These are phyloP conservation scores for Oemleria cerasiformis DNA, from an alignment of 306 rosid species.

Conservation along the genomic window DNA sequence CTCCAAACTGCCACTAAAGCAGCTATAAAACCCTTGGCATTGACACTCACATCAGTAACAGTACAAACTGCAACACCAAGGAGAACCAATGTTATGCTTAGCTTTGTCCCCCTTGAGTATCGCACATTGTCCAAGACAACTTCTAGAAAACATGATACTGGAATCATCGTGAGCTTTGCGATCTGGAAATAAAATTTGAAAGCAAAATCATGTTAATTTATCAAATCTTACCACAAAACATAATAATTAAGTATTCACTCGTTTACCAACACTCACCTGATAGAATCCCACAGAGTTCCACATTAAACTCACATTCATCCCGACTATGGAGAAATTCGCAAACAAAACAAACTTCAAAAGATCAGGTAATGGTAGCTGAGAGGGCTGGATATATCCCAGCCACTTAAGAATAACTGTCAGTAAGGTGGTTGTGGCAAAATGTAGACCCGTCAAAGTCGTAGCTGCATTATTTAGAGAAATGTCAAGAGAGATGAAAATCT, in stretches of 20 bases:
- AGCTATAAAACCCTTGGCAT: slow-evolving; percentile 66
- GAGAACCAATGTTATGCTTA: slow-evolving; percentile 64
- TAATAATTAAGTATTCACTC: slow-evolving; percentile 10
- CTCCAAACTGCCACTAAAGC: slow-evolving; percentile 80
- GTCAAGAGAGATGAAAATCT: slow-evolving; percentile 23
- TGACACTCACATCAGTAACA: slow-evolving; percentile 77
- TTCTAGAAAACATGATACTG: slow-evolving; percentile 76
- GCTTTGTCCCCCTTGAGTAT: slow-evolving; percentile 76
- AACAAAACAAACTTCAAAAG: slow-evolving; percentile 66
- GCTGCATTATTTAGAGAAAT: slow-evolving; percentile 49
- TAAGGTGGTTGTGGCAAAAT: slow-evolving; percentile 68
- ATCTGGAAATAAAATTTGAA: slow-evolving; percentile 47
- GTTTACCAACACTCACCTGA: slow-evolving; percentile 48
- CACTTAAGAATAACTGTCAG: slow-evolving; percentile 50
- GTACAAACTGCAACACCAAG: slow-evolving; percentile 89
- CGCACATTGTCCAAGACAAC: slow-evolving; percentile 61
- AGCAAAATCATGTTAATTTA: slow-evolving; percentile 9
- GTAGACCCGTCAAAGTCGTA: slow-evolving; percentile 76
- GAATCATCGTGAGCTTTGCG: slow-evolving; percentile 86
- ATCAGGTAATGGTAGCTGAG: slow-evolving; percentile 65
- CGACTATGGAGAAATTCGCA: slow-evolving; percentile 80
- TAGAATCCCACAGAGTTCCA: slow-evolving; percentile 91
- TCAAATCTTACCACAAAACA: neutral
- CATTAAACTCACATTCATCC: slow-evolving; percentile 87
- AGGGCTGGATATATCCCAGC: slow-evolving; percentile 64